Base-by-base conservation (phyloP, 257 asterid genomes). In the Plectranthus barbatus region DNA sequence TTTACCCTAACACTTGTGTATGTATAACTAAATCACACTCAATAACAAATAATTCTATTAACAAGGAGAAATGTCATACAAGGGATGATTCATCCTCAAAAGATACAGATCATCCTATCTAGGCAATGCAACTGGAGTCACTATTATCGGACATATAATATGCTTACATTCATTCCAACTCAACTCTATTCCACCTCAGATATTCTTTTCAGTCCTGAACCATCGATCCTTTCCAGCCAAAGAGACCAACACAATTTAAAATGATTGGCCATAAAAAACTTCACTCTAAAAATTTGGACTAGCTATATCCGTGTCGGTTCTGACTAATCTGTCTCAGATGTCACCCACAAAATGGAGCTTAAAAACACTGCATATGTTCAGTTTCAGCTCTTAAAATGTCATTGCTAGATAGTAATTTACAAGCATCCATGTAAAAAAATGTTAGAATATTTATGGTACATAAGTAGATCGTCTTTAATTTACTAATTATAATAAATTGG, bases 401-500 rank as follows among this genome's bases (percentile, higher is more conserved):
- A 67, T 23, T 15, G 53, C 65, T 34, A 51, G 45, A 68, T 17
- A 69, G 58, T n/a, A 31, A 59, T 62, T 39, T 48, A 19, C 21
- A 36, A 55, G 58, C 65, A 60, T 31, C 31, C 40, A 20, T 45
- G 48, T 33, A 72, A 61, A 11, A 59, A 78, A 54, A n/a, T n/a
- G n/a, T n/a, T n/a, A n/a, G n/a, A n/a, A n/a, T n/a, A n/a, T n/a
- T n/a, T n/a, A n/a, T n/a, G n/a, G n/a, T n/a, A n/a, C n/a, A n/a
- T n/a, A n/a, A n/a, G n/a, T n/a, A n/a, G n/a, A n/a, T n/a, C n/a
- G n/a, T n/a, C n/a, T n/a, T n/a, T n/a, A n/a, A n/a, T n/a, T n/a
- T n/a, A n/a, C n/a, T n/a, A n/a, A n/a, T n/a, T n/a, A n/a, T n/a
- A n/a, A n/a, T n/a, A n/a, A n/a, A n/a, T n/a, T n/a, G n/a, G n/a